Conservation (phyloP, 108 stramenopile species). For the Aurantiochytrium sp. region DNA sequence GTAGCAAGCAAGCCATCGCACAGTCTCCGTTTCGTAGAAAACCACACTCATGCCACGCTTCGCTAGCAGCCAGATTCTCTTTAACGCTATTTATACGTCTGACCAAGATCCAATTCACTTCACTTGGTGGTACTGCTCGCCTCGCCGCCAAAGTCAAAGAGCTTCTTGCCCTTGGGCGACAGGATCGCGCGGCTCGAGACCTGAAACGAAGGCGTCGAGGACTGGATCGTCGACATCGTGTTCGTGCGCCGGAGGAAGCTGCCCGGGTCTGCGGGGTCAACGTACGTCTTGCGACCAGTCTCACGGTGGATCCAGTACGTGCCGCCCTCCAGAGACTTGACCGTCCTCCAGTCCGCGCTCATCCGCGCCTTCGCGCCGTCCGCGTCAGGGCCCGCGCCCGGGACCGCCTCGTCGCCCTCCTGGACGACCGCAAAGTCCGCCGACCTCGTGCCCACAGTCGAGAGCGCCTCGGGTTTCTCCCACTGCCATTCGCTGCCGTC, state of each 20-base stretch:
- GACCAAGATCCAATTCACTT: no score
- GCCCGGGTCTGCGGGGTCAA: neutral
- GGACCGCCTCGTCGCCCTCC: no score
- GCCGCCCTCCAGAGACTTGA: neutral
- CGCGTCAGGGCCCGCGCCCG: neutral
- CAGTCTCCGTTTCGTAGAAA: no score
- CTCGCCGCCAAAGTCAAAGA: neutral
- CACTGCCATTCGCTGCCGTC: neutral
- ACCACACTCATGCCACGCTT: no score
- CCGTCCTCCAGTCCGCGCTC: neutral
- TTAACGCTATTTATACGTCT: no score
- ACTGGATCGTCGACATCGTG: neutral
- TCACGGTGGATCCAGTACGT: neutral
- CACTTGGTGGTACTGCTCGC: no score
- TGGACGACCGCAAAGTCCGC: no score
- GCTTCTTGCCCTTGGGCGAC: slow-evolving; percentile 13
- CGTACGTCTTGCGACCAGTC: neutral
- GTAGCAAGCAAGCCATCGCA: no score
- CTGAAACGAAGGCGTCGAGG: neutral
- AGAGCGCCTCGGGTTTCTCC: neutral
- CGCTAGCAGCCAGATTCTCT: no score
- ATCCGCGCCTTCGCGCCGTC: neutral
- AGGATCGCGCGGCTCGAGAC: neutral
- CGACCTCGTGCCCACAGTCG: no score
- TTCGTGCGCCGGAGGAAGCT: neutral